Conservation (phyloP, 148 eudicot genomes). For the Fagopyrum homotropicum region DNA sequence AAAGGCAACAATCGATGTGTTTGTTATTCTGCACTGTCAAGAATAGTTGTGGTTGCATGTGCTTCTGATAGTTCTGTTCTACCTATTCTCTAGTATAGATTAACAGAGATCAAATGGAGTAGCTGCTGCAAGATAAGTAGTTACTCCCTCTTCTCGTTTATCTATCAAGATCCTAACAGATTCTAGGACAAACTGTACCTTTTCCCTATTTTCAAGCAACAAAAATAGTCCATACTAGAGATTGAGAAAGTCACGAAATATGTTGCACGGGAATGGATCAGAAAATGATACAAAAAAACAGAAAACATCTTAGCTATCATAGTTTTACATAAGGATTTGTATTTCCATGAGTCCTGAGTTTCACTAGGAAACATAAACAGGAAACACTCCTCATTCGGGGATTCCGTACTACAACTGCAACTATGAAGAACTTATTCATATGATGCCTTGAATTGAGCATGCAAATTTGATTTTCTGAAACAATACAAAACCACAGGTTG, state of each 20-base stretch:
- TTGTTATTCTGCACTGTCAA: background rate
- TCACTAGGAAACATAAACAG: no score
- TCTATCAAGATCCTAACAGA: no score
- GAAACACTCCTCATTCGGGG: no score
- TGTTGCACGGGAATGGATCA: no score
- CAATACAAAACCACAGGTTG: constrained; percentile 26
- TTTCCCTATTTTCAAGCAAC: no score
- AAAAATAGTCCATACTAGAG: background rate
- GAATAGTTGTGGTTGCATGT: background rate
- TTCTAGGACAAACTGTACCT: background rate
- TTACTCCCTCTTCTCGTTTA: no score
- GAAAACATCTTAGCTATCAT: no score
- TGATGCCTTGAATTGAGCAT: background rate
- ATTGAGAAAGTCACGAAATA: no score
- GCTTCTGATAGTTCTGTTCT: background rate
- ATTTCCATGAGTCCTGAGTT: no score
- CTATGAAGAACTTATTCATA: background rate
- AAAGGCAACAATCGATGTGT: background rate
- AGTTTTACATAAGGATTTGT: no score
- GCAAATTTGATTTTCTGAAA: background rate
- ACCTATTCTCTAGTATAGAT: background rate
- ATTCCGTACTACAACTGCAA: background rate
- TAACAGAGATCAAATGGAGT: background rate
- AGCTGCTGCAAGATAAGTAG: no score
- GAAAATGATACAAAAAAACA: no score